phyloP scores from a whole-genome alignment of 768 basidiomycete species.

The Termitomyces sp. region DNA sequence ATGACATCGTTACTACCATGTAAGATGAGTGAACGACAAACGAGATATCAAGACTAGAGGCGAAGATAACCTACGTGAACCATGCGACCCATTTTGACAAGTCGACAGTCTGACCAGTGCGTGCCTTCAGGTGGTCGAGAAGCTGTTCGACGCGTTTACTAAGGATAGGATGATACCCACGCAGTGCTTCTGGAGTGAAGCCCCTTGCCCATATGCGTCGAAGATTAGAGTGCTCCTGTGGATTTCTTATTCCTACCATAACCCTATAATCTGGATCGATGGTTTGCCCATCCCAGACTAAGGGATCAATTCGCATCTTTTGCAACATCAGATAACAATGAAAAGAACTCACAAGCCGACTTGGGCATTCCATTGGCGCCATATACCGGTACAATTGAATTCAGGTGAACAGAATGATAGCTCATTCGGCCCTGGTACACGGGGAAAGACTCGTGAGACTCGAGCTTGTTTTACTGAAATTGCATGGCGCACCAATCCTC shows the following conservation, averaged over 20 bases:
- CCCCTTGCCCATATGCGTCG: conserved; percentile 34
- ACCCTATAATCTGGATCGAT: conserved; percentile 10
- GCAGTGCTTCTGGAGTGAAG: conserved; percentile 27
- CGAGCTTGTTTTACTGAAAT: too few species aligned
- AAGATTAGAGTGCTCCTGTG: conserved; percentile 25
- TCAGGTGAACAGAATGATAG: conserved; percentile 30
- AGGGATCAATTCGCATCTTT: not conserved
- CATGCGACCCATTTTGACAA: conserved; percentile 28
- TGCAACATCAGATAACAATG: too few species aligned
- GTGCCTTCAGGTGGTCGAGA: conserved; percentile 10
- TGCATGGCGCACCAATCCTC: conserved; percentile 37
- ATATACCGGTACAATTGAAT: conserved; percentile 24
- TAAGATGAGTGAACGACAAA: not conserved
- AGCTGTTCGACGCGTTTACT: conserved; percentile 18
- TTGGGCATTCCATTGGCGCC: conserved; percentile 36
- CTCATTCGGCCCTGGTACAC: conserved; percentile 36
- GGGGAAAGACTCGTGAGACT: too few species aligned
- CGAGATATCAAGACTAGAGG: not conserved
- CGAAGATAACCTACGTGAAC: conserved; percentile 26
- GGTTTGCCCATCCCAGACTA: conserved; percentile 28
- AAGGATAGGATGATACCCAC: conserved; percentile 17
- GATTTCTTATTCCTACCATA: conserved; percentile 25
- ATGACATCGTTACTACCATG: conserved; percentile 30
- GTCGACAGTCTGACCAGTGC: conserved; percentile 16
- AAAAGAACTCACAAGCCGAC: conserved; percentile 15